phyloP scores from a whole-genome alignment of 2,329 filamentous ascomycete species.

The Aspergillus cejpii region DNA sequence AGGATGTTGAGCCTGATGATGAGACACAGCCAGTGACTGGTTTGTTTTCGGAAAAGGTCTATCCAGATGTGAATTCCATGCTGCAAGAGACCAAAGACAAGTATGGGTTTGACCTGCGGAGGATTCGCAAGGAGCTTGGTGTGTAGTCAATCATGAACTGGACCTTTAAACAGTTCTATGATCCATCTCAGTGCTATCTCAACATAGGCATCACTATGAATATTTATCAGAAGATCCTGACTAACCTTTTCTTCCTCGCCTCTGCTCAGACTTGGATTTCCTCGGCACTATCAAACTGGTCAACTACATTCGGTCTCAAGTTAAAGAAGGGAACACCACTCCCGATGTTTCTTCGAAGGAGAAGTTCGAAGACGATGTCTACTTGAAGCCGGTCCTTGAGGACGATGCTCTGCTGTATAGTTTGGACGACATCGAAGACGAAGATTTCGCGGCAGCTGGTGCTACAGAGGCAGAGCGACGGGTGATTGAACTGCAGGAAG shows the following conservation, averaged over 20 bases:
- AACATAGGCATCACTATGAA: not conserved
- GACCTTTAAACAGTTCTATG: conserved; percentile 2
- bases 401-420: conserved; percentile 85
- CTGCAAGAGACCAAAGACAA: conserved; percentile 61
- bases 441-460: conserved; percentile 22
- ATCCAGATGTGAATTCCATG: conserved; percentile 59
- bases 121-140: conserved; percentile 49
- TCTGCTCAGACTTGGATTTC: conserved; percentile 57
- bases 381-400: conserved; percentile 74
- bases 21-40: conserved; percentile 60
- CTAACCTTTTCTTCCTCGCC: conserved; percentile 13
- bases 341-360: conserved; percentile 55
- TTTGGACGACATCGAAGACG: conserved; percentile 65
- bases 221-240: conserved; percentile 1
- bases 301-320: conserved; percentile 55
- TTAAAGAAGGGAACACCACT: conserved; percentile 40
- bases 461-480: conserved; percentile 40
- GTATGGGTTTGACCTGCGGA: conserved; percentile 61
- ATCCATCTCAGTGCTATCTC: conserved; percentile 8
- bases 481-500: conserved; percentile 55
- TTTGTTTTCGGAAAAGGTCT: conserved; percentile 61
- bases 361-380: conserved; percentile 69
- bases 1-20: conserved; percentile 56
- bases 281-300: conserved; percentile 67
- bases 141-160: conserved; percentile 24